phyloP scores from a whole-genome alignment of 2,329 filamentous ascomycete genomes.

The Chaetomium strumarium region DNA sequence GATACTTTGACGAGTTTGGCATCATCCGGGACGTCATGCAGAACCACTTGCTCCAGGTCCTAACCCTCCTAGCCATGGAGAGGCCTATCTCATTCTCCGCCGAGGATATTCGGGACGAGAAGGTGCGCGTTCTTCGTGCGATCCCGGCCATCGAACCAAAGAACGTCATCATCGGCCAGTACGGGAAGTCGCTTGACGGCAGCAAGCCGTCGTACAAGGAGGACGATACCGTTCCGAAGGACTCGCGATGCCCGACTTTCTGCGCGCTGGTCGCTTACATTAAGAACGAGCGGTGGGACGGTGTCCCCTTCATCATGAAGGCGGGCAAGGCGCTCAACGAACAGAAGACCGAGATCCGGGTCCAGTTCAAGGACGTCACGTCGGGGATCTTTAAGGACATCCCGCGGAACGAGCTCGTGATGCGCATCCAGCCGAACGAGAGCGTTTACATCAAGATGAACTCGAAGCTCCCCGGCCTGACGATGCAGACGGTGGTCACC shows the following conservation, averaged over 20 bases:
- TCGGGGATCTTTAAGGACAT: conserved; percentile 99
- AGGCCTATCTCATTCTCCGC: conserved; percentile 95
- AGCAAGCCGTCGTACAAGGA: conserved; percentile 98
- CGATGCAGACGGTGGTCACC: conserved; percentile 98
- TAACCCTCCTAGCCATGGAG: conserved; percentile 97
- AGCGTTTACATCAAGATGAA: conserved; percentile 99
- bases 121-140: conserved; percentile 88
- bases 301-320: conserved; percentile 98
- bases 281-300: conserved; percentile 99
- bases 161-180: conserved; percentile 99
- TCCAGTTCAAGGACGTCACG: conserved; percentile 99
- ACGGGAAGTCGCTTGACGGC: conserved; percentile 91
- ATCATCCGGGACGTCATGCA: conserved; percentile 99
- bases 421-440: conserved; percentile 98
- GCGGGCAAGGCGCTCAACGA: conserved; percentile 98
- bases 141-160: conserved; percentile 96
- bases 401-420: conserved; percentile 96
- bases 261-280: conserved; percentile 96
- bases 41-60: conserved; percentile 94
- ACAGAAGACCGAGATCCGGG: conserved; percentile 98
- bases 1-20: conserved; percentile 99
- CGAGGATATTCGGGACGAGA: conserved; percentile 97
- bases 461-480: conserved; percentile 95
- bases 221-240: conserved; percentile 95
- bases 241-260: conserved; percentile 96